Evolutionary conservation across 257 asterid genomes (phyloP).

Genomic region (Coffea canephora): DNA sequence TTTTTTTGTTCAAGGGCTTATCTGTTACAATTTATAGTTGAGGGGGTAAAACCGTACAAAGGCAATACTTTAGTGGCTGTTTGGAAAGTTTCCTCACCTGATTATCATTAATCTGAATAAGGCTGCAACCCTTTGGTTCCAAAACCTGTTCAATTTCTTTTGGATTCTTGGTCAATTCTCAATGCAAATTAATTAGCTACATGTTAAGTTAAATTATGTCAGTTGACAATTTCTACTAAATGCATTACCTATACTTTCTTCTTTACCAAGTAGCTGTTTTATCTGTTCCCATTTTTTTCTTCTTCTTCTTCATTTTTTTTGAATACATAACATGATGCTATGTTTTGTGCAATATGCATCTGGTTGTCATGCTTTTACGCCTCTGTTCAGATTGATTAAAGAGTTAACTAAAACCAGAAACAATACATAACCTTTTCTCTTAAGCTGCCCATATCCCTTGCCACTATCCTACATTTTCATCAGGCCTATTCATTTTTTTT

Average conservation of each 20-base stretch:
- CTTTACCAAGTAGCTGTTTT: not conserved
- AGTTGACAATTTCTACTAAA: not conserved
- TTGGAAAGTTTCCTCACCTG: no score
- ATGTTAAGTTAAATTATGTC: not conserved
- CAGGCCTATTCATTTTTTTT: not conserved
- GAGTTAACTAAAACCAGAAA: not conserved
- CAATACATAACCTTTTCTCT: not conserved
- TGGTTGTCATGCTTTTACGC: not conserved
- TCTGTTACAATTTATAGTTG: no score
- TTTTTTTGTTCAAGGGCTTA: no score
- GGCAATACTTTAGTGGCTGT: no score
- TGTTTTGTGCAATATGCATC: not conserved
- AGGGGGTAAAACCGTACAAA: no score
- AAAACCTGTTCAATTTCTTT: not conserved
- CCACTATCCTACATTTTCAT: not conserved
- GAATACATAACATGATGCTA: not conserved
- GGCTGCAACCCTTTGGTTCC: not conserved
- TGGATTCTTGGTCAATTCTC: no score
- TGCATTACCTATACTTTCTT: not conserved
- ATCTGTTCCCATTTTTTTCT: not conserved
- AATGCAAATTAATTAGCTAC: not conserved
- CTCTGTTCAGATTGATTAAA: not conserved
- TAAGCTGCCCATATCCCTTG: not conserved
- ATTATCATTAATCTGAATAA: not conserved
- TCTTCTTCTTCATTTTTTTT: no score